Evolutionary conservation across 352 stramenopile species (phyloP), one percentile per base, ranked within the genome.

Genomic region (Phytophthora cactorum): DNA sequence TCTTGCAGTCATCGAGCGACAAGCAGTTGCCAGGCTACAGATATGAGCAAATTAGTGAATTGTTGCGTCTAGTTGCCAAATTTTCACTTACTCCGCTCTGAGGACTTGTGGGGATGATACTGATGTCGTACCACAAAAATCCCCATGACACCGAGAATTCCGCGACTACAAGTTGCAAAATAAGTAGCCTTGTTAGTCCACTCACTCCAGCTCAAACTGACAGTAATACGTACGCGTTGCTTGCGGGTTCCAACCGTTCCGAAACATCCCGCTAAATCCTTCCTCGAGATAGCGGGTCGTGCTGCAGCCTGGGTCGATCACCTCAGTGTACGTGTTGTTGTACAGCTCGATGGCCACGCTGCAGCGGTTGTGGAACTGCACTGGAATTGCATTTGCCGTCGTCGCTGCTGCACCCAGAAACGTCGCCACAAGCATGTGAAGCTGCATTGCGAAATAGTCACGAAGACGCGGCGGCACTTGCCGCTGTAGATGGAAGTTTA

Each of bases 221-320:
- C 32, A 59, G 17, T 5, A 32, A 29, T n/a, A 68, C 68, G 29
- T 68, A 80, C 72, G 61, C 2, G 81, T 91, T 17, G 83, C 83
- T 11, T 84, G 72, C 17, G 80, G 80, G 61, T 82, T 71, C 43
- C 59, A 52, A 6, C 83, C 83, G 66, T 87, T 74, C 55, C 83
- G 83, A 57, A 91, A 89, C 72, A 89, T 80, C 44, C 79, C 83
- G 59, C 86, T 81, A 52, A 81, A 89, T 59, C 75, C 79, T 52
- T 90, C 77, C 44, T 56, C 56, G 22, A 90, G 74, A 25, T 66
- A 28, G n/a, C 72, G 68, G 12, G 64, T 66, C 22, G 41, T 64
- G 14, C 66, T 84, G 14, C 43, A 69, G 27, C 83, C 81, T 38
- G 63, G 25, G 4, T 68, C 39, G 59, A 89, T 75, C 6, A 56